Base-by-base conservation (phyloP, 1,284 basidiomycete genomes). In the Caloboletus inedulis region DNA sequence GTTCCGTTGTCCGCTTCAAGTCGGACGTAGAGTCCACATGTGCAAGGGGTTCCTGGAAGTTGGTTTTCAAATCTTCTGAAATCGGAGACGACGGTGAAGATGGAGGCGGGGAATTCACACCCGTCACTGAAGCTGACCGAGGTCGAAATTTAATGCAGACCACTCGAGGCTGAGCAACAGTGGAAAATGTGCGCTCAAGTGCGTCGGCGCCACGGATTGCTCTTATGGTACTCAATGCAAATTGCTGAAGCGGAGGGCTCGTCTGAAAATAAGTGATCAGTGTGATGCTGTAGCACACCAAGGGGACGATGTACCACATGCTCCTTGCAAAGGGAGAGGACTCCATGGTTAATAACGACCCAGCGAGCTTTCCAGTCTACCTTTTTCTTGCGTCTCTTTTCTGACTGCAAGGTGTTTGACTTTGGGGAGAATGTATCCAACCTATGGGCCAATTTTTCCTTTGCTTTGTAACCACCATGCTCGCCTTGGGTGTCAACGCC, bases 301-400 rank as follows among this genome's bases (percentile, higher is more conserved):
- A 41, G n/a, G 36, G 43, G 3, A 72, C 73, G 59, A 73, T 73
- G 60, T 61, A 85, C 84, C 54, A 75, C 68, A 36, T 77, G 73
- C 35, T 79, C 74, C 56, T 78, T 81, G 61, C 75, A 81, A 16
- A 89, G 61, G 54, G 71, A 74, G 19, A 89, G 65, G 14, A 72
- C 57, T 0, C 83, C 85, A 40, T 82, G 77, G 40, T 77, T 73
- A 16, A 89, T 75, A 25, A 87, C 72, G 27, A 84, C 70, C 80
- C 84, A 87, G 2, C 82, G 71, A 29, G 80, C 74, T 52, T 77
- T 75, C 86, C 87, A 89, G 49, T 86, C 84, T 13, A 74, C 49
- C 48, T 71, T 71, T 45, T 68, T 58, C 47, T 58, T 62, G 21
- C 58, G 61, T 54, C 64, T 69, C 58, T 52, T 69, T 43, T 58